These are phyloP conservation scores for Tubosaeta sp. DNA, from an alignment of 768 basidiomycete species.

Conservation along the genomic window DNA sequence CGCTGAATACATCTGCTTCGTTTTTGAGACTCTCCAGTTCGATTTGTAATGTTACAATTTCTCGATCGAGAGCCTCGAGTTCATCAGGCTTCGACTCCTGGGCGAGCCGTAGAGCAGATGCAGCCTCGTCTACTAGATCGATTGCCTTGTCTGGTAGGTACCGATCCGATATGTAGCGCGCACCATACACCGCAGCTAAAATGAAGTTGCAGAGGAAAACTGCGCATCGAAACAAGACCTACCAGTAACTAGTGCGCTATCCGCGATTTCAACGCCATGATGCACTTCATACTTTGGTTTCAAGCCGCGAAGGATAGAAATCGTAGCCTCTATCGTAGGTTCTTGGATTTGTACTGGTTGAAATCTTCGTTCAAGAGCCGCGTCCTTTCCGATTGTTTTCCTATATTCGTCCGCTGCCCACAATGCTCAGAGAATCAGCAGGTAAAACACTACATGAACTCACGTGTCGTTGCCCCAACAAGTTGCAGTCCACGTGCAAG, in stretches of 20 bases:
- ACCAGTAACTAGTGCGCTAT: constrained; percentile 85
- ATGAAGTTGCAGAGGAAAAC: background rate
- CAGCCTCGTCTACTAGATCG: constrained; percentile 91
- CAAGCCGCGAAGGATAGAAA: constrained; percentile 82
- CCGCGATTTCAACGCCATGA: constrained; percentile 90
- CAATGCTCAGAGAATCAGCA: background rate
- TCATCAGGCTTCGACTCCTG: constrained; percentile 88
- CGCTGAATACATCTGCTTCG: constrained; percentile 79
- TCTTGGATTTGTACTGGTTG: constrained; percentile 88
- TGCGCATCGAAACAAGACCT: constrained; percentile 8
- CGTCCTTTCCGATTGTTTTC: constrained; percentile 89
- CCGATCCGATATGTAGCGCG: constrained; percentile 83
- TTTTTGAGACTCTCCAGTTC: constrained; percentile 88
- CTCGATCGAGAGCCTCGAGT: constrained; percentile 75
- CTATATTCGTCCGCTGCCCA: constrained; percentile 72
- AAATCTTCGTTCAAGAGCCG: constrained; percentile 87
- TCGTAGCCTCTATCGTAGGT: constrained; percentile 79
- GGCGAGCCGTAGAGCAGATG: constrained; percentile 78
- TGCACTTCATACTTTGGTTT: constrained; percentile 87
- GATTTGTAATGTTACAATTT: constrained; percentile 83
- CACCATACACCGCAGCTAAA: constrained; percentile 75
- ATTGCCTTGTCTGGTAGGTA: constrained; percentile 91
- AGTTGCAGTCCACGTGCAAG: constrained; percentile 83
- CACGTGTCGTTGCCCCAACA: constrained; percentile 88
- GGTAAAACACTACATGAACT: constrained; percentile 21